Conservation (phyloP, 106 monocot genomes). For the Ottelia alismoides region DNA sequence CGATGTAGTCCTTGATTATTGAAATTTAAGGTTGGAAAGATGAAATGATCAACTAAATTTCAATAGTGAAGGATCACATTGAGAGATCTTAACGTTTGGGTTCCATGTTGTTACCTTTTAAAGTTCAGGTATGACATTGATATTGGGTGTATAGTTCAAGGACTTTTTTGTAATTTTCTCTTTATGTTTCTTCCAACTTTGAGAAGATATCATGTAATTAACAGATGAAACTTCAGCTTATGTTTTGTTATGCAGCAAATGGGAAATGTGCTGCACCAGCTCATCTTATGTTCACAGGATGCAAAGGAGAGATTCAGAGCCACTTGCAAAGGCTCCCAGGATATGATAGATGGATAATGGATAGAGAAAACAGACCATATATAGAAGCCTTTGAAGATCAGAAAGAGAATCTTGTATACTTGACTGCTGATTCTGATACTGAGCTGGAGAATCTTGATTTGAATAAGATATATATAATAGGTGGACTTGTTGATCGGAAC, state of each 20-base stretch:
- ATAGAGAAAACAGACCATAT: slow-evolving; percentile 67
- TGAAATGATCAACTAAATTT: too few species aligned
- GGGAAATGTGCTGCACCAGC: slow-evolving; percentile 58
- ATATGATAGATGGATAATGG: slow-evolving; percentile 82
- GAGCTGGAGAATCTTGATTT: slow-evolving; percentile 68
- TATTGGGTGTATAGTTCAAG: too few species aligned
- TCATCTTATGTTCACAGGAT: slow-evolving; percentile 92
- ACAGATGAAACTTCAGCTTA: too few species aligned
- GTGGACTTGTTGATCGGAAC: slow-evolving; percentile 90
- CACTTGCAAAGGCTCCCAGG: slow-evolving; percentile 66
- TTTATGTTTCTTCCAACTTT: too few species aligned
- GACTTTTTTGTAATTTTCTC: too few species aligned
- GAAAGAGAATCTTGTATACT: slow-evolving; percentile 77
- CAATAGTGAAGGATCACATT: too few species aligned
- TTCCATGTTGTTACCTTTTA: too few species aligned
- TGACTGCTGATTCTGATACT: slow-evolving; percentile 87
- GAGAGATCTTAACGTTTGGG: too few species aligned
- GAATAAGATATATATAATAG: slow-evolving; percentile 69
- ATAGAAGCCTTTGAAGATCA: slow-evolving; percentile 69
- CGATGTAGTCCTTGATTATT: too few species aligned
- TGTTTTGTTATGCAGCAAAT: slow-evolving; percentile 97
- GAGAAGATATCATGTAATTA: too few species aligned
- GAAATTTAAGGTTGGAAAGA: too few species aligned
- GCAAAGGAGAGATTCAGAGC: slow-evolving; percentile 57
- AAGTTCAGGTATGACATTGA: too few species aligned